Conservation (phyloP, 352 stramenopile species). For the Pythium angustatum region DNA sequence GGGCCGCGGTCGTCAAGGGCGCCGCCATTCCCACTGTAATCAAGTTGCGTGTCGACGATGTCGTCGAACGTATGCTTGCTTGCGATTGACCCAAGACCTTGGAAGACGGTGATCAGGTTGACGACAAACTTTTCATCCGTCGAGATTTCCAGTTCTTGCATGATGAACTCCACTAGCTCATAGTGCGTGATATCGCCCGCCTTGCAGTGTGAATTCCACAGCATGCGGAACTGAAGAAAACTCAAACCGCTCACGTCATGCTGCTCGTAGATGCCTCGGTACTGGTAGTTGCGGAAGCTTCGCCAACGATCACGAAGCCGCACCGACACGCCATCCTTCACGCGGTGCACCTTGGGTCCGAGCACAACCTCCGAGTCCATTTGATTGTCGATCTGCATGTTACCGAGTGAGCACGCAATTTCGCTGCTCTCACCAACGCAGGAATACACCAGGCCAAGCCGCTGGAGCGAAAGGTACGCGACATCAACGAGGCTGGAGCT, state of each 20-base stretch:
- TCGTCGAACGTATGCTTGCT: slow-evolving; percentile 80
- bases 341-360: slow-evolving; percentile 75
- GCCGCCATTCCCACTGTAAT: slow-evolving; percentile 45
- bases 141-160: slow-evolving; percentile 88
- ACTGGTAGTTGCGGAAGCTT: slow-evolving; percentile 83
- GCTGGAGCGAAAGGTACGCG: slow-evolving; percentile 85
- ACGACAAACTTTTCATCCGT: slow-evolving; percentile 91
- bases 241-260: slow-evolving; percentile 66
- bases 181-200: slow-evolving; percentile 84
- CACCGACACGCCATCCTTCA: slow-evolving; percentile 87
- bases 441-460: slow-evolving; percentile 75
- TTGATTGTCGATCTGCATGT: slow-evolving; percentile 90
- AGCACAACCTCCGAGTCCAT: slow-evolving; percentile 87
- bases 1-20: slow-evolving; percentile 32
- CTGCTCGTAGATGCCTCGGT: slow-evolving; percentile 81
- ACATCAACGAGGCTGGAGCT: slow-evolving; percentile 86
- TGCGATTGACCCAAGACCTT: slow-evolving; percentile 74
- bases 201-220: slow-evolving; percentile 82
- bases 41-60: slow-evolving; percentile 74
- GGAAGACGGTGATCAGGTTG: slow-evolving; percentile 88
- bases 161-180: slow-evolving; percentile 82
- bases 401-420: slow-evolving; percentile 78
- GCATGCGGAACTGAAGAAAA: slow-evolving; percentile 85
- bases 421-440: slow-evolving; percentile 79
- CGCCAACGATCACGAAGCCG: slow-evolving; percentile 81